phyloP scores from a whole-genome alignment of 2,329 filamentous ascomycete genomes.

The Trichoderma gracile region DNA sequence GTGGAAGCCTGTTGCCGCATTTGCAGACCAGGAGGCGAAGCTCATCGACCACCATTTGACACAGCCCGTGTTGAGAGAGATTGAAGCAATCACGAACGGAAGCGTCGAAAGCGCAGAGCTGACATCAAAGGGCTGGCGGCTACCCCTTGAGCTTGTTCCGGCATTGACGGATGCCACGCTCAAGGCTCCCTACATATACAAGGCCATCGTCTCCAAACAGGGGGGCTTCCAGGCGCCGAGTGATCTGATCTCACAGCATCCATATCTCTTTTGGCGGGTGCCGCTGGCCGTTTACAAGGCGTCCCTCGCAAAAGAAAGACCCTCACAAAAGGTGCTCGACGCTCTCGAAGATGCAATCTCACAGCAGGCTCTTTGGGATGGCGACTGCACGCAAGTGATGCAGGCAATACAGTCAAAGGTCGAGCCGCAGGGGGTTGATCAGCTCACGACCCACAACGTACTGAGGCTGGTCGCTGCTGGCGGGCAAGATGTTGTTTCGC shows the following conservation, averaged over 20 bases:
- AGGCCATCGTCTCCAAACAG: slow-evolving; percentile 30
- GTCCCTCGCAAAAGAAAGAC: slow-evolving; percentile 31
- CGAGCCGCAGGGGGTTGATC: slow-evolving; percentile 27
- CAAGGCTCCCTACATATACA: slow-evolving; percentile 31
- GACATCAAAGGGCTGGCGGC: slow-evolving; percentile 31
- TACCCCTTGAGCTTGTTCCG: slow-evolving; percentile 34
- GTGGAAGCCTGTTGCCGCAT: slow-evolving; percentile 30
- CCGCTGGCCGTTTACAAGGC: slow-evolving; percentile 35
- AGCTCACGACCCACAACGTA: slow-evolving; percentile 33
- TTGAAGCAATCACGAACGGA: slow-evolving; percentile 32
- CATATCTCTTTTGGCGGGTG: slow-evolving; percentile 44
- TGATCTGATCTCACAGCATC: slow-evolving; percentile 35
- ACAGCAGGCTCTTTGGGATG: slow-evolving; percentile 25
- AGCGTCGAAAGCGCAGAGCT: neutral
- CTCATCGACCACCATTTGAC: slow-evolving; percentile 33
- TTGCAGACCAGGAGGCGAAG: slow-evolving; percentile 30
- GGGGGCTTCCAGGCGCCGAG: slow-evolving; percentile 32
- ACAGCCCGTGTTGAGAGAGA: slow-evolving; percentile 30
- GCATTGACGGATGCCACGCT: slow-evolving; percentile 27
- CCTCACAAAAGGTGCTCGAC: slow-evolving; percentile 30
- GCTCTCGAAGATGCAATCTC: slow-evolving; percentile 34
- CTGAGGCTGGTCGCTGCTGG: slow-evolving; percentile 39
- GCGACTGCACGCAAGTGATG: slow-evolving; percentile 28
- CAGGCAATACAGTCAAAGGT: slow-evolving; percentile 27
- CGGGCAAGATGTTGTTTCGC: slow-evolving; percentile 33